Evolutionary conservation across 2,329 filamentous ascomycete species (phyloP), one percentile per base, ranked within the genome.

Genomic region (Raffaelea albimanens): DNA sequence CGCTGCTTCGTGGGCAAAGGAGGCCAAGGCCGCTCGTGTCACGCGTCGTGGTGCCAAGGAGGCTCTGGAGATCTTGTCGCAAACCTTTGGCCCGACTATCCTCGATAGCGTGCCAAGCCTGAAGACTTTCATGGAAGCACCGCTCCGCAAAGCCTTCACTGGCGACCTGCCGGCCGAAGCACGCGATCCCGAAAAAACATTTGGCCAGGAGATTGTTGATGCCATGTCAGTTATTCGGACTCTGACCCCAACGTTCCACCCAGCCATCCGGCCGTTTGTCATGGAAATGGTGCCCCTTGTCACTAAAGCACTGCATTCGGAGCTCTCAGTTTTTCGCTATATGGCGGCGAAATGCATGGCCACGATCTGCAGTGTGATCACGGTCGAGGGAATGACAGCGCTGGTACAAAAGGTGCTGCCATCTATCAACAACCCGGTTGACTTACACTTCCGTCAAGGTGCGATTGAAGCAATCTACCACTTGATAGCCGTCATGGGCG

Each of bases 311-410:
- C 72, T 98, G 40, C 87, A 91, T 57, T 95, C 87, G 19, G 80
- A 84, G 56, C 74, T 97, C 14, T 94, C 93, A 2, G 88, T 98
- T 2, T 87, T 98, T 61, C 80, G 93, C 36, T 98, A 98, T 65
- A 93, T 91, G 67, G 93, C 93, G 21, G 93, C 93, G 1, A 98
- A 98, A 64, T 97, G 93, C 61, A 81, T 98, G 62, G 94, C 93
- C 9, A 98, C 93, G 2, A 85, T 97, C 40, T 98, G 94, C 72
- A 98, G 91, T 61, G 85, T 97, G 55, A 94, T 98, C 56, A 87
- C 88, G 0, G 85, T 97, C 5, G 83, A 95, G 53, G 93, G 88
- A 45, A 96, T 98, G 83, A 98, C 91, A 0, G 89, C 91, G 61
- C 72, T 98, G 20, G 93, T 98, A 1, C 87, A 97, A 63, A 85